Evolutionary conservation across 495 filamentous ascomycete species (phyloP), one percentile per base, ranked within the genome.

Genomic region (Penicillium steckii): DNA sequence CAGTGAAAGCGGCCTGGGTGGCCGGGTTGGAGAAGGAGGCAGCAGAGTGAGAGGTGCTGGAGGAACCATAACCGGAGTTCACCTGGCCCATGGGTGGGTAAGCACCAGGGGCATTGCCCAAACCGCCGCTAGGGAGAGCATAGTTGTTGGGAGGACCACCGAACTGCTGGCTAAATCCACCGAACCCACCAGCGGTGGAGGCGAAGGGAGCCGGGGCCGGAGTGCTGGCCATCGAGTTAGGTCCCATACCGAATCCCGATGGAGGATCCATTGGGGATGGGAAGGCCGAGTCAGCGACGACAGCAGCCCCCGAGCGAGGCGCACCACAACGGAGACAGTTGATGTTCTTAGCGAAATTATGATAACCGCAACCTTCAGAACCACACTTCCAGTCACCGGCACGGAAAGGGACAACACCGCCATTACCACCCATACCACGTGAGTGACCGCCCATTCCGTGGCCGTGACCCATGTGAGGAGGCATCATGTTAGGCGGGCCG

Each of bases 281-380:
- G 75, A 92, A 97, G 15, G 89, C 90, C 21, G 91, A 90, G 63
- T 97, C 94, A 23, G 92, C 92, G 48, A 97, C 91, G 13, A 97
- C 88, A 22, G 92, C 91, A 46, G 94, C 94, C 47, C 87, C 87
- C 46, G 91, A 91, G 59, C 94, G 90, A 67, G 91, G 94, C 19
- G 91, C 95, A 62, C 94, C 94, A 62, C 94, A 98, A 47, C 94
- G 89, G 46, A 98, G 81, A 70, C 94, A 98, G 68, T 89, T 94
- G 56, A 97, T 93, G 65, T 98, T 98, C 81, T 98, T 98, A 38
- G 94, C 94, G 64, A 98, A 98, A 71, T 98, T 98, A 73, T 98
- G 94, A 62, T 98, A 98, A 26, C 89, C 90, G 67, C 94, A 98
- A n/a, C 91, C 91, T 63, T 97, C 93, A 30, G 91, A 92, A 40